Base-by-base conservation (phyloP, 2,329 filamentous ascomycete genomes). In the Alternaria sp. region DNA sequence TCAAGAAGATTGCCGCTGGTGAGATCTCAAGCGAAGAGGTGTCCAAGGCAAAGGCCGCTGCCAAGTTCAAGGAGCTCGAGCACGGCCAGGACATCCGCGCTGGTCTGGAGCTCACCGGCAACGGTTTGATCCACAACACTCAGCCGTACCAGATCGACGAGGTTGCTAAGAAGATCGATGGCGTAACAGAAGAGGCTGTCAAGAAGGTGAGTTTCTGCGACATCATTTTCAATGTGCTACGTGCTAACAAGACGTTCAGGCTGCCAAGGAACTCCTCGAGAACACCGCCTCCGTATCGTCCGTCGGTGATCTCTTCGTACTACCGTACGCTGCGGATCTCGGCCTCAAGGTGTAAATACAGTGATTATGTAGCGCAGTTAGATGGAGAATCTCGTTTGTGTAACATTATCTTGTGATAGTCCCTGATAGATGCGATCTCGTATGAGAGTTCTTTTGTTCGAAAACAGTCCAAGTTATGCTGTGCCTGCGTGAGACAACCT, bases 251-350 rank as follows among this genome's bases (percentile, higher is more conserved):
- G 18, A 38, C 6, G 52, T 51, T 12, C 76, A 98, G 94, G 89
- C 91, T 76, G 94, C 94, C 76, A 96, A 97, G 86, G 85, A 90
- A 77, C 86, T 97, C 72, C 85, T 98, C 68, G 91, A 94, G 70
- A 89, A 89, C 81, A 98, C 94, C 87, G 94, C 94, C 53, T 90
- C 92, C 55, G 92, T 97, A 66, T 91, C 93, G 65, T 86, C 92
- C 60, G 93, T 98, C 65, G 95, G 95, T 80, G 95, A 99, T 80
- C 87, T 99, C 73, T 91, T 92, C 81, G 87, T 90, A 74, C 89
- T 99, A 78, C 95, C 95, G 59, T 99, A 90, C 79, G 95, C 93
- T 69, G 92, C 94, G 83, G 95, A 99, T 79, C 86, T 99, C 80
- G 96, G 94, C 73, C 87, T 99, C 78, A 92, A 90, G 80, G 93